Base-by-base conservation (phyloP, 2,329 filamentous ascomycete species). In the Aspergillus pseudoglaucus region DNA sequence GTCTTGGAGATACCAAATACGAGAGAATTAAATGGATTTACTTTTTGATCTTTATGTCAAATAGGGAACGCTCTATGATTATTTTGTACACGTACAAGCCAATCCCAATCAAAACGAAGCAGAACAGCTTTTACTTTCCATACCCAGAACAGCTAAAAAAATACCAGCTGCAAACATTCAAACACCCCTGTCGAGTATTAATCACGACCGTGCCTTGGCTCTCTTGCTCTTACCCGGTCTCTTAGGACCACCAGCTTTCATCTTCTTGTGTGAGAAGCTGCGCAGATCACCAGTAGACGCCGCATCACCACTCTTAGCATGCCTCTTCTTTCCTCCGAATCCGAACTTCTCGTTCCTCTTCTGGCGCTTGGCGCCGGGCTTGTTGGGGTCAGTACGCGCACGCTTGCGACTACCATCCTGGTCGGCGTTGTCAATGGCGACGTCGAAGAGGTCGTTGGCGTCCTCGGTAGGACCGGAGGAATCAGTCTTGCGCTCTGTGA, bases 341-440 rank as follows among this genome's bases (percentile, higher is more conserved):
- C 93, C 93, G 67, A 85, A 97, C 75, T 95, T 96, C 56, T 87
- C 80, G 66, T 98, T 85, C 76, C 94, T 95, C 83, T 95, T 95
- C 67, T 87, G 81, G 51, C 93, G 85, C 77, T 97, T 97, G 54
- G 44, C 2, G 43, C 67, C 61, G 49, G 71, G 70, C 12, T 67
- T 67, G 52, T 67, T 60, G 46, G 67, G 64, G 39, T 61, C 61
- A 23, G 69, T 69, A 48, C 72, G 70, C 58, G 71, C 69, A 59
- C 64, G 53, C 62, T 71, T 53, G 58, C 67, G 62, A 56, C 70
- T 75, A 42, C 75, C 76, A 65, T 61, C 82, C 71, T 74, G 84
- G 73, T 74, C 79, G 64, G 78, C 76, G 47, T 82, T 75, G 60
- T 95, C 90, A 50, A 95, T 80, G 55, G 85, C 89, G 17, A 96